Evolutionary conservation across 768 basidiomycete genomes (phyloP).

Genomic region (Multifurca ochricompacta): DNA sequence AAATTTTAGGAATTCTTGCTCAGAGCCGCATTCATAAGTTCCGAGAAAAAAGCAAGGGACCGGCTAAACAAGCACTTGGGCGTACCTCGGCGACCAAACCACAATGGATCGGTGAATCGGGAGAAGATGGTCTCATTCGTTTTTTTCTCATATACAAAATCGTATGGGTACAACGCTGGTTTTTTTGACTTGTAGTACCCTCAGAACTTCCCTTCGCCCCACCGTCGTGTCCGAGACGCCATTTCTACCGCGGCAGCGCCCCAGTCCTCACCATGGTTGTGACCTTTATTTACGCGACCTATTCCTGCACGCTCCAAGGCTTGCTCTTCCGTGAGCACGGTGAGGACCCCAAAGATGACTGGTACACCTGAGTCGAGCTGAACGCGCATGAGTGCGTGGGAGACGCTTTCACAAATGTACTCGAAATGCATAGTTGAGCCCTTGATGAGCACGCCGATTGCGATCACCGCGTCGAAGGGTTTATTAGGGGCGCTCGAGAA

Average conservation of each 20-base stretch:
- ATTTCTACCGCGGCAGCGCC: slow-evolving; percentile 95
- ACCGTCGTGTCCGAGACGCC: slow-evolving; percentile 57
- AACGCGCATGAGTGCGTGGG: slow-evolving; percentile 89
- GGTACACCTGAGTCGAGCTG: slow-evolving; percentile 92
- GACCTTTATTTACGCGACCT: slow-evolving; percentile 62
- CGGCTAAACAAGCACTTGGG: no score
- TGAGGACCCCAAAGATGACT: slow-evolving; percentile 94
- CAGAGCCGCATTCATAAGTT: no score
- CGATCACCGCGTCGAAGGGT: slow-evolving; percentile 93
- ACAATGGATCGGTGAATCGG: background rate
- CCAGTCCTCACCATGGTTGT: slow-evolving; percentile 99
- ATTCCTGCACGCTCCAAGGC: slow-evolving; percentile 92
- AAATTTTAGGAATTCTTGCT: no score
- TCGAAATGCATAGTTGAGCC: slow-evolving; percentile 99
- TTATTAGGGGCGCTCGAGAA: slow-evolving; percentile 34
- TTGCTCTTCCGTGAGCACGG: slow-evolving; percentile 87
- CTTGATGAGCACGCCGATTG: slow-evolving; percentile 97
- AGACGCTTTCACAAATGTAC: slow-evolving; percentile 93
- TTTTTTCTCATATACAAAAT: background rate
- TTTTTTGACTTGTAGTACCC: background rate
- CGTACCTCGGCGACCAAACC: background rate
- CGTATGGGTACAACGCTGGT: background rate
- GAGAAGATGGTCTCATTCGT: background rate
- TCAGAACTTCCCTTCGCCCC: slow-evolving; percentile 62
- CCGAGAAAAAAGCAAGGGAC: no score